Conservation (phyloP, 331 rosid genomes). For the Rhamnella rubrinervis region DNA sequence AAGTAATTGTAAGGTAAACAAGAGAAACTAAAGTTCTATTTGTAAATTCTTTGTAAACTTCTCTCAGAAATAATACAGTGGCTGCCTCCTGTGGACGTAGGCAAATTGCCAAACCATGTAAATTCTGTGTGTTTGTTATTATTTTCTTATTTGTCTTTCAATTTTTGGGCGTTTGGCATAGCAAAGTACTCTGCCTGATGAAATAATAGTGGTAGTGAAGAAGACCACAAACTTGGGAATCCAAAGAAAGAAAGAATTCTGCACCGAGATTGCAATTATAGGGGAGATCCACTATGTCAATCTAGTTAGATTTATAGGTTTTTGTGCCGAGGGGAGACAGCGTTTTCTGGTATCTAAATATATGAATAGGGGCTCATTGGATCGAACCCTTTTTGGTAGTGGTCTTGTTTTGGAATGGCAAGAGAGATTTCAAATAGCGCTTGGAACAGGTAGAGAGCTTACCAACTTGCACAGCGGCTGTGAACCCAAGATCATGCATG, state of each 20-base stretch:
- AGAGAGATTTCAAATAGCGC: slow-evolving; percentile 23
- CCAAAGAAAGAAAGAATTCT: slow-evolving; percentile 23
- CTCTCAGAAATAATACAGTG: too few species aligned
- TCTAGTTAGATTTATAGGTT: slow-evolving; percentile 25
- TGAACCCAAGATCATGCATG: slow-evolving; percentile 28
- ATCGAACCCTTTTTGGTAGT: slow-evolving; percentile 9
- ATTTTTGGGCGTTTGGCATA: too few species aligned
- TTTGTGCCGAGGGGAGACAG: slow-evolving; percentile 18
- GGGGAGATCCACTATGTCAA: slow-evolving; percentile 25
- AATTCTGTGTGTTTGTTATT: too few species aligned
- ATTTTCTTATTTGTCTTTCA: too few species aligned
- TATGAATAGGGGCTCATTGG: slow-evolving; percentile 29
- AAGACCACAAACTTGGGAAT: slow-evolving; percentile 19
- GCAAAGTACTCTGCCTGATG: slow-evolving; percentile 13
- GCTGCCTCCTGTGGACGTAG: too few species aligned
- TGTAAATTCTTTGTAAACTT: too few species aligned
- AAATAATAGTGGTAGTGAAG: slow-evolving; percentile 23
- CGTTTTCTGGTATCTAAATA: slow-evolving; percentile 18
- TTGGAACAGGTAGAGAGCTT: slow-evolving; percentile 22
- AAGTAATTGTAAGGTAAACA: too few species aligned
- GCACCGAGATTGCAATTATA: slow-evolving; percentile 15
- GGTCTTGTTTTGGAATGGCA: slow-evolving; percentile 26
- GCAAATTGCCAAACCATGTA: too few species aligned
- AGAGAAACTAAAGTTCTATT: too few species aligned
- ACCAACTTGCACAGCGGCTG: slow-evolving; percentile 30